Base-by-base conservation (phyloP, 2,329 filamentous ascomycete species). In the Zasmidium cellare region DNA sequence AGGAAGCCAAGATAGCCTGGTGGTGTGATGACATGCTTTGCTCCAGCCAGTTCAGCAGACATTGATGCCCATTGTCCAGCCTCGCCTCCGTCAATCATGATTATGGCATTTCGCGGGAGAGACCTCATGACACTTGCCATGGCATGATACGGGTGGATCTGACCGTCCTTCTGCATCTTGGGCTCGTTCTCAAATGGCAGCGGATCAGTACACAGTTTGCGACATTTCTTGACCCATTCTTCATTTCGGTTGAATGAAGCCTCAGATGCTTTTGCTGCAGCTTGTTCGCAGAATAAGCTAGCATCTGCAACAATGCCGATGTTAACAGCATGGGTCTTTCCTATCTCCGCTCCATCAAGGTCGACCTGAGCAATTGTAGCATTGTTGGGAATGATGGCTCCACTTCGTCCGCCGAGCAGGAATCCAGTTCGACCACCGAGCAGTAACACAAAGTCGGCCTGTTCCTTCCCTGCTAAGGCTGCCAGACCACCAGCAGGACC, bases 1-100 rank as follows among this genome's bases (percentile, higher is more conserved):
- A 80, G 68, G 65, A 79, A 79, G 1, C 78, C 78, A 1, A 80
- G 69, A 50, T 79, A 75, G 51, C 74, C 72, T 0, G 71, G 72
- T 5, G 67, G 51, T 9, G 66, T 67, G 9, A 76, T 65, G 2
- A 63, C 62, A 3, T 69, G 64, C 16, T 67, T 62, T 2, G 69
- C 63, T 31, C 65, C 49, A 9, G 70, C 64, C 44, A 58, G 46
- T 52, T 71, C 71, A 6, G 71, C 69, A 11, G 65, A 64, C 59
- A 73, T 72, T 2, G 69, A 66, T 2, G 72, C 67, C 70, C 74
- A 78, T 20, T 69, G 67, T 3, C 73, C 72, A 1, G 67, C 65
- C 58, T 79, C 75, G 48, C 78, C 77, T 24, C 74, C 74, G 48
- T 78, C 77, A 25, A 77, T 67, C 52, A 74, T 71, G 38, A 80